Evolutionary conservation across 805 yeast genomes (phyloP).

Genomic region (Komagataella populi): DNA sequence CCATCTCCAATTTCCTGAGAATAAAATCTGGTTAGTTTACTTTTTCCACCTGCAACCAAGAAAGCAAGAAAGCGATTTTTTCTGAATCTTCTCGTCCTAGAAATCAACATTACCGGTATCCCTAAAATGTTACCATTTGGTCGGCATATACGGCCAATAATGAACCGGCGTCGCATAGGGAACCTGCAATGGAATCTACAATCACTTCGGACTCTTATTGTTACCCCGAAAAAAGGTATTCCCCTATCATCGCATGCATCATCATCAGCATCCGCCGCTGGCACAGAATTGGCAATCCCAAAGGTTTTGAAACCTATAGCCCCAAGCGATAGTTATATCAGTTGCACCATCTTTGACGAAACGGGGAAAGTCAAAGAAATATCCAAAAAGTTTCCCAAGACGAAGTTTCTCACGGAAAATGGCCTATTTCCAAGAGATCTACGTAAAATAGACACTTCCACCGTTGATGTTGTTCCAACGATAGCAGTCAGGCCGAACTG

Average conservation of each 20-base stretch:
- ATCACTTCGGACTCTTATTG: neutral
- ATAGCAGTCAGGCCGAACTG: slow-evolving; percentile 70
- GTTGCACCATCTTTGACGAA: slow-evolving; percentile 72
- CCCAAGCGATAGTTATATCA: slow-evolving; percentile 38
- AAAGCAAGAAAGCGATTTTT: neutral
- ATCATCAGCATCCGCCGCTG: neutral
- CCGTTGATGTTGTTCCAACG: slow-evolving; percentile 77
- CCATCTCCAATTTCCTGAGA: neutral
- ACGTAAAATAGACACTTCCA: slow-evolving; percentile 64
- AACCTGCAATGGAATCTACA: neutral
- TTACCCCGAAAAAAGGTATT: neutral
- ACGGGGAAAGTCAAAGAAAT: slow-evolving; percentile 58
- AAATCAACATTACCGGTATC: neutral
- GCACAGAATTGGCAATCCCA: slow-evolving; percentile 4
- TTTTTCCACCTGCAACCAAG: neutral
- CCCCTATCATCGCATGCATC: neutral
- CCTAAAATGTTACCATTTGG: neutral
- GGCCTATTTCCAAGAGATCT: slow-evolving; percentile 76
- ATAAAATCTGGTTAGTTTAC: neutral
- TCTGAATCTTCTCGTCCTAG: neutral
- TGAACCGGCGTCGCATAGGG: neutral
- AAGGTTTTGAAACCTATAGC: slow-evolving; percentile 24
- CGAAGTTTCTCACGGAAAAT: slow-evolving; percentile 56
- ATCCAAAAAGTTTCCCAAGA: slow-evolving; percentile 60
- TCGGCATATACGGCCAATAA: neutral